Evolutionary conservation across 2,329 filamentous ascomycete genomes (phyloP).

Genomic region (Phaeosphaeriaceae sp.): DNA sequence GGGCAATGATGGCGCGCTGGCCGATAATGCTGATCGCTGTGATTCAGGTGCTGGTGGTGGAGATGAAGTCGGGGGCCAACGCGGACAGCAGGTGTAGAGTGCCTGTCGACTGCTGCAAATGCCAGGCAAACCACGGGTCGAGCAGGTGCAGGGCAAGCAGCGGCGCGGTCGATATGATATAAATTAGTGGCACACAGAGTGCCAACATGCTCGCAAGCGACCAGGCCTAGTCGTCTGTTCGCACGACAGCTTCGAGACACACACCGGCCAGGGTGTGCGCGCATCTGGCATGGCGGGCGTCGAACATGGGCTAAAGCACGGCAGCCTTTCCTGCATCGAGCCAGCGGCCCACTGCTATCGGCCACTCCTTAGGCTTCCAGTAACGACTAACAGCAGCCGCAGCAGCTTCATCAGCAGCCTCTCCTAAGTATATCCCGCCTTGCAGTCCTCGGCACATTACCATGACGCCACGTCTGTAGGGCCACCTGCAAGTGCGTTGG

Average conservation of each 20-base stretch:
- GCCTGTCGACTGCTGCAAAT: background rate
- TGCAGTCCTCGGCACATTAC: background rate
- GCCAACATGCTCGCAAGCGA: slow-evolving; percentile 7
- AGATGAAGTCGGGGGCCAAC: background rate
- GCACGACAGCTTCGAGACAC: slow-evolving; percentile 16
- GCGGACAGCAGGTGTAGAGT: background rate
- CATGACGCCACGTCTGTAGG: slow-evolving; percentile 7
- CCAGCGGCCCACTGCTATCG: slow-evolving; percentile 6
- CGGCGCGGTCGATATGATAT: slow-evolving; percentile 11
- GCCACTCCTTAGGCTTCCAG: slow-evolving; percentile 14
- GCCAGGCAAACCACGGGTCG: background rate
- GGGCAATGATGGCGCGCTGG: background rate
- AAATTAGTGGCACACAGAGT: slow-evolving; percentile 10
- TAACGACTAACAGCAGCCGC: background rate
- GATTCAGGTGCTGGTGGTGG: background rate
- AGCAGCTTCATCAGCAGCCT: slow-evolving; percentile 16
- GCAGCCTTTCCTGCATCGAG: slow-evolving; percentile 8
- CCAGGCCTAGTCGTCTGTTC: slow-evolving; percentile 3
- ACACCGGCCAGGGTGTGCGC: slow-evolving; percentile 14
- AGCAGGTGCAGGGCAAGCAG: background rate
- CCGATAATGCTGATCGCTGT: background rate
- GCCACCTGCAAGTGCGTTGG: slow-evolving; percentile 3
- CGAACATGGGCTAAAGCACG: slow-evolving; percentile 7
- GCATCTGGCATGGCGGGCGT: slow-evolving; percentile 12
- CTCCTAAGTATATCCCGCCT: slow-evolving; percentile 3